Conservation (phyloP, 2,329 filamentous ascomycete species). For the Emergomyces pasteurianus region DNA sequence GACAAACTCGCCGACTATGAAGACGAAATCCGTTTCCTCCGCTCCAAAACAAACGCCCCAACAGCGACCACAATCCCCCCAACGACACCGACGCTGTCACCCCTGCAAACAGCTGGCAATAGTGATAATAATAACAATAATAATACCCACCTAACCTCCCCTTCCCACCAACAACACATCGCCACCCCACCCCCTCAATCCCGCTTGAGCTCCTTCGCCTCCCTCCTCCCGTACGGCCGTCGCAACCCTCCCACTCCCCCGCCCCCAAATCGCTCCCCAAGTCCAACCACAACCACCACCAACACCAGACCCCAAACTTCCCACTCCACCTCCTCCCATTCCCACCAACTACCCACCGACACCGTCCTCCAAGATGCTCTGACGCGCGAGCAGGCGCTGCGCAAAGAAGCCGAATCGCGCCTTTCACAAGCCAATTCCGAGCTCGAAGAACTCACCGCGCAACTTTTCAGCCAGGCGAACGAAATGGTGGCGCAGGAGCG, state of each 20-base stretch:
- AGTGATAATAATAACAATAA: conserved; percentile 12
- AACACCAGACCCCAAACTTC: conserved; percentile 6
- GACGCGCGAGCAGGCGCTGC: conserved; percentile 42
- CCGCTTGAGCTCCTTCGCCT: conserved; percentile 27
- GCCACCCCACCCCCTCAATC: conserved; percentile 16
- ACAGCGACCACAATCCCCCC: conserved; percentile 18
- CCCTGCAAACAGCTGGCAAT: conserved; percentile 13
- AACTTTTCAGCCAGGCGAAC: conserved; percentile 52
- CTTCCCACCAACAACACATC: conserved; percentile 16
- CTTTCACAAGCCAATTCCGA: conserved; percentile 44
- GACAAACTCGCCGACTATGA: conserved; percentile 51
- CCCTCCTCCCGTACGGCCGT: conserved; percentile 28
- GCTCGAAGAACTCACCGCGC: conserved; percentile 49
- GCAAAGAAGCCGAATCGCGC: conserved; percentile 46
- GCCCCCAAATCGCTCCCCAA: conserved; percentile 9
- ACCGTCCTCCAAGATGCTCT: conserved; percentile 41
- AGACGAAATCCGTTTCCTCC: conserved; percentile 45
- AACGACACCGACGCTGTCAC: conserved; percentile 16
- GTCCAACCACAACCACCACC: conserved; percentile 2
- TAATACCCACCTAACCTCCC: conserved; percentile 14
- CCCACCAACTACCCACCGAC: conserved; percentile 9
- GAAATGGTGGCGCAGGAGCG: conserved; percentile 55
- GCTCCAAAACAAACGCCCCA: conserved; percentile 16
- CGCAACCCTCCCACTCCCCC: conserved; percentile 11
- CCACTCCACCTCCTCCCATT: conserved; percentile 6